Evolutionary conservation across 106 monocot genomes (phyloP).

Genomic region (Dendrobium officinale): DNA sequence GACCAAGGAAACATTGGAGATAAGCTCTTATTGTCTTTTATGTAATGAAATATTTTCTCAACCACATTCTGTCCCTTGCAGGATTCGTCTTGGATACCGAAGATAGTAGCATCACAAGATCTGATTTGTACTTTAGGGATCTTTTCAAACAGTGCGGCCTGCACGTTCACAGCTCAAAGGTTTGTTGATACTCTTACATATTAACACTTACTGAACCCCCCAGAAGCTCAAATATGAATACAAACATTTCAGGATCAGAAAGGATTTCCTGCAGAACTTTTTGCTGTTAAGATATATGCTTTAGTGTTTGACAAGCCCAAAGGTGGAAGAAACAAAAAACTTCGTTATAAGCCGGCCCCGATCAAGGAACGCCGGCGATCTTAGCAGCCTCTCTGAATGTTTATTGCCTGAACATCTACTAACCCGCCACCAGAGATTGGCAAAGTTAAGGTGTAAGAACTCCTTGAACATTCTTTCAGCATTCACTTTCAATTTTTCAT

Average conservation of each 20-base stretch:
- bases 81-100: slow-evolving; percentile 96
- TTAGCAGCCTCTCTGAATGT: too few relatives aligned
- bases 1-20: not conserved
- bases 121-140: slow-evolving; percentile 75
- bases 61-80: slow-evolving; percentile 11
- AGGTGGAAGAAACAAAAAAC: slow-evolving; percentile 28
- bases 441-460: not conserved
- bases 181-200: slow-evolving; percentile 11
- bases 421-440: not conserved
- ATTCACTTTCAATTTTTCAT: not conserved
- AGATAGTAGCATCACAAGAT: slow-evolving; percentile 88
- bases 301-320: slow-evolving; percentile 47
- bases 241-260: slow-evolving; percentile 65
- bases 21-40: not conserved
- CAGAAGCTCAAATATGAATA: not conserved
- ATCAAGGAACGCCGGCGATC: slow-evolving; percentile 29
- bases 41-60: not conserved
- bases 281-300: slow-evolving; percentile 91
- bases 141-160: slow-evolving; percentile 78
- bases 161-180: slow-evolving; percentile 59
- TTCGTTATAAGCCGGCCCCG: slow-evolving; percentile 31
- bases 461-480: too few relatives aligned
- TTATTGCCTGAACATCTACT: not conserved
- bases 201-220: not conserved
- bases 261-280: slow-evolving; percentile 71